A percentile compares a stretch with the other conserved stretches of the same genome.
Evolutionary conservation across 305 asterid genomes (phyloP).

Genomic region (Fraxinus greggii): DNA sequence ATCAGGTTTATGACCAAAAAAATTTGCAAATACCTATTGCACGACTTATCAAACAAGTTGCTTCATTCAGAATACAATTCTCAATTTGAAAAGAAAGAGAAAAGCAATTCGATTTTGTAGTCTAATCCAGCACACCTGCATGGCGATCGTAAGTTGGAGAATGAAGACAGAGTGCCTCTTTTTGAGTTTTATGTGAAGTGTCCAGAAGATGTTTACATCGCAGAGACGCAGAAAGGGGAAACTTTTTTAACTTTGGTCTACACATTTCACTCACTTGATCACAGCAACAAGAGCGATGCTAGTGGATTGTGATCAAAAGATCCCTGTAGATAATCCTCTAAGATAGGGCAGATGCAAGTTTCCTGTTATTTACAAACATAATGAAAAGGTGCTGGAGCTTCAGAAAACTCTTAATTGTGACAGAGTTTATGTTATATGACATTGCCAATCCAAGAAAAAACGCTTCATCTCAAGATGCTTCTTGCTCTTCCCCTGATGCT

Average conservation of each 20-base stretch:
- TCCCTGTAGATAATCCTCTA: conserved; percentile 39
- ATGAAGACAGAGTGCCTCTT: conserved; percentile 49
- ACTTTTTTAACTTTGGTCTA: conserved; percentile 59
- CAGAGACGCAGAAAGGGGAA: conserved; percentile 62
- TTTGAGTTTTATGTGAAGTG: conserved; percentile 68
- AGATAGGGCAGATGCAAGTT: conserved; percentile 69
- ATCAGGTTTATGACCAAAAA: conserved; percentile 51
- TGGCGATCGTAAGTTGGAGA: conserved; percentile 61
- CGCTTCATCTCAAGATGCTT: conserved; percentile 45
- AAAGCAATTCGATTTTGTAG: conserved; percentile 21
- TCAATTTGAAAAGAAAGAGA: conserved; percentile 35
- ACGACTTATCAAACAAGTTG: conserved; percentile 41
- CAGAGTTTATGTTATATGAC: conserved; percentile 33
- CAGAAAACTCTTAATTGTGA: conserved; percentile 60
- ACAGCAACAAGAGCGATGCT: conserved; percentile 61
- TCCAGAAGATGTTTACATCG: conserved; percentile 62
- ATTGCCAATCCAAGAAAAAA: conserved; percentile 36
- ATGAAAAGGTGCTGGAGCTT: conserved; percentile 42
- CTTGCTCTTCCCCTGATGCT: conserved; percentile 31
- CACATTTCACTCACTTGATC: conserved; percentile 68
- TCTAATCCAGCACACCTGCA: conserved; percentile 69
- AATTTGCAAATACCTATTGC: conserved; percentile 31
- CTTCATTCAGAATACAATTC: conserved; percentile 21
- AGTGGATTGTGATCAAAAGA: conserved; percentile 66
- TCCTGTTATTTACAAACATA: conserved; percentile 64